Conservation (phyloP, 768 basidiomycete species). For the Leccinum truebloodii region DNA sequence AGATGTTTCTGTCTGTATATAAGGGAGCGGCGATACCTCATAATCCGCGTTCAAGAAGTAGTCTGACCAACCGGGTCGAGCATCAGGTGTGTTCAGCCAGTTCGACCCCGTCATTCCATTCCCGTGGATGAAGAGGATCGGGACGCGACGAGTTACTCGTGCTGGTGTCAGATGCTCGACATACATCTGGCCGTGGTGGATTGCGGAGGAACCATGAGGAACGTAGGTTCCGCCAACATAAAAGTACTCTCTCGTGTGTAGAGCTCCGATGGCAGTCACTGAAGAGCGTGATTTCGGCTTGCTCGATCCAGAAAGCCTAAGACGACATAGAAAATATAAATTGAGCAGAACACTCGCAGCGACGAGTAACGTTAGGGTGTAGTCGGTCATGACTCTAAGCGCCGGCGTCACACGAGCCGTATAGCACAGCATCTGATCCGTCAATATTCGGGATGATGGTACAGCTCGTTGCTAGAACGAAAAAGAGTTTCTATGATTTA, state of each 20-base stretch:
- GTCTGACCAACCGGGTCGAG: constrained; percentile 57
- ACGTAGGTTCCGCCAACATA: constrained; percentile 48
- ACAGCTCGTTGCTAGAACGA: background rate
- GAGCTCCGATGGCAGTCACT: constrained; percentile 26
- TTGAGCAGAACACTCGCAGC: constrained; percentile 20
- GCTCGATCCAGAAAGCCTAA: background rate
- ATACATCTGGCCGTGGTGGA: constrained; percentile 50
- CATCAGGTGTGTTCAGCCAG: constrained; percentile 56
- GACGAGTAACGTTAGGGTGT: constrained; percentile 8
- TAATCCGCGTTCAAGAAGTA: constrained; percentile 52
- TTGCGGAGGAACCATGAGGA: constrained; percentile 35
- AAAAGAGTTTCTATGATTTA: background rate
- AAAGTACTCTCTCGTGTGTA: constrained; percentile 49
- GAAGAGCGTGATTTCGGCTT: constrained; percentile 1
- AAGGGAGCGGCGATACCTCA: constrained; percentile 36
- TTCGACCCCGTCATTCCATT: constrained; percentile 54
- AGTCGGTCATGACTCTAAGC: background rate
- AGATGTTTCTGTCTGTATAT: constrained; percentile 36
- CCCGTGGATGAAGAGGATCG: constrained; percentile 51
- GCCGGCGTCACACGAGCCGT: background rate
- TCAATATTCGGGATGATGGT: background rate
- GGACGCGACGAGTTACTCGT: constrained; percentile 38
- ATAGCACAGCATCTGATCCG: background rate
- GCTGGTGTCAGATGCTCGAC: constrained; percentile 50
- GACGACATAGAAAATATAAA: constrained; percentile 16